phyloP scores from a whole-genome alignment of 2,329 filamentous ascomycete genomes.

The Exophiala oligosperma region DNA sequence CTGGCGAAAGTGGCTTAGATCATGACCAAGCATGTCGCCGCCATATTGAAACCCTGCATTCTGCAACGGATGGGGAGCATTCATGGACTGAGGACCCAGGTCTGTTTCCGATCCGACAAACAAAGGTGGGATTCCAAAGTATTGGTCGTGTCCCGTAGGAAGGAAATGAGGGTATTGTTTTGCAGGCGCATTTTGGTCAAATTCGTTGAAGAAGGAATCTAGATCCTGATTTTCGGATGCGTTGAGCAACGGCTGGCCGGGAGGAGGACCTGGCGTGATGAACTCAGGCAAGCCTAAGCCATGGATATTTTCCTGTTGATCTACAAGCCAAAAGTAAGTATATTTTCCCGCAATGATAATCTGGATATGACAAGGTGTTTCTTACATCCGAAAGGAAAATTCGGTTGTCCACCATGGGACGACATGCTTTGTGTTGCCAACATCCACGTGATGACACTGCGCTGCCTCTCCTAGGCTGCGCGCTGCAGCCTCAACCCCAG shows the following conservation, averaged over 20 bases:
- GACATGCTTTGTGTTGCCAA: conserved; percentile 30
- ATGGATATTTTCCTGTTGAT: conserved; percentile 28
- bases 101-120: conserved; percentile 28
- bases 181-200: conserved; percentile 24
- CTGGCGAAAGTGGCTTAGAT: conserved; percentile 14
- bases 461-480: conserved; percentile 19
- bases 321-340: conserved; percentile 18
- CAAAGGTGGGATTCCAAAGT: conserved; percentile 26
- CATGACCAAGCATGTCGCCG: conserved; percentile 13
- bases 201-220: conserved; percentile 28
- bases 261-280: conserved; percentile 25
- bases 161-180: conserved; percentile 20
- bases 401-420: conserved; percentile 30
- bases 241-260: conserved; percentile 29
- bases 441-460: conserved; percentile 18
- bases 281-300: conserved; percentile 28
- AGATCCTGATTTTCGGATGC: conserved; percentile 27
- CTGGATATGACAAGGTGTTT: neutral
- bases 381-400: conserved; percentile 31
- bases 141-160: conserved; percentile 18
- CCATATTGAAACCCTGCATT: conserved; percentile 19
- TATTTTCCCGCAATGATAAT: neutral
- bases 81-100: conserved; percentile 13
- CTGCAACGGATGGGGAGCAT: conserved; percentile 21
- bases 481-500: conserved; percentile 12